Conservation (phyloP, 371 early-diverging fungal species). For the Nematocida sp. region DNA sequence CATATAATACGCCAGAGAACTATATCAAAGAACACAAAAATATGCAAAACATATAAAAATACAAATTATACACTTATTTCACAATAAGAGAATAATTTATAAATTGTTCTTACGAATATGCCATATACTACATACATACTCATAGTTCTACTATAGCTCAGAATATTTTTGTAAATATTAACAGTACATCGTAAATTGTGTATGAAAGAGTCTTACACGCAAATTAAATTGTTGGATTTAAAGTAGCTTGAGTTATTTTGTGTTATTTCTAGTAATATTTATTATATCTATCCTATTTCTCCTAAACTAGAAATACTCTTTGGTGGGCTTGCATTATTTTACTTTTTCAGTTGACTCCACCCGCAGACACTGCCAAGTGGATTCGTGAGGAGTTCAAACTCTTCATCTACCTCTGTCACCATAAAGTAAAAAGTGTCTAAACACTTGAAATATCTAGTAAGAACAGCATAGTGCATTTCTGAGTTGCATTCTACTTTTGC, state of each 20-base stretch:
- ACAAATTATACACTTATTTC: not conserved
- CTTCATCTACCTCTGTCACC: slow-evolving; percentile 32
- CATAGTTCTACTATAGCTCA: too few species aligned
- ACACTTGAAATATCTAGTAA: slow-evolving; percentile 53
- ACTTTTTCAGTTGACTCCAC: slow-evolving; percentile 10
- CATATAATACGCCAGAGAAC: not conserved
- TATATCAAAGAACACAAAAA: not conserved
- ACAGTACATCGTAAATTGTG: too few species aligned
- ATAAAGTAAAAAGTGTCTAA: slow-evolving; percentile 58
- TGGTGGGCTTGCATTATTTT: not conserved
- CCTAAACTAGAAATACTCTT: too few species aligned
- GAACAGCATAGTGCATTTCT: slow-evolving; percentile 20
- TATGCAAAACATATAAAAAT: not conserved
- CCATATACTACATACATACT: too few species aligned
- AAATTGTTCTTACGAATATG: too few species aligned
- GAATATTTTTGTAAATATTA: too few species aligned
- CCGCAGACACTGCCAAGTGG: slow-evolving; percentile 2
- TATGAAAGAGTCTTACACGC: too few species aligned
- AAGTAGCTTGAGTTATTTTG: too few species aligned
- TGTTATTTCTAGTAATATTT: too few species aligned
- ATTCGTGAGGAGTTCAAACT: slow-evolving; percentile 31
- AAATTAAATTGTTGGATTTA: too few species aligned
- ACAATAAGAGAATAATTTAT: too few species aligned
- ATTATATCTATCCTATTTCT: too few species aligned
- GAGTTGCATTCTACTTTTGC: slow-evolving; percentile 1